Conservation (phyloP, 1,139 yeast species). For the Debaryomyces fabryi region DNA sequence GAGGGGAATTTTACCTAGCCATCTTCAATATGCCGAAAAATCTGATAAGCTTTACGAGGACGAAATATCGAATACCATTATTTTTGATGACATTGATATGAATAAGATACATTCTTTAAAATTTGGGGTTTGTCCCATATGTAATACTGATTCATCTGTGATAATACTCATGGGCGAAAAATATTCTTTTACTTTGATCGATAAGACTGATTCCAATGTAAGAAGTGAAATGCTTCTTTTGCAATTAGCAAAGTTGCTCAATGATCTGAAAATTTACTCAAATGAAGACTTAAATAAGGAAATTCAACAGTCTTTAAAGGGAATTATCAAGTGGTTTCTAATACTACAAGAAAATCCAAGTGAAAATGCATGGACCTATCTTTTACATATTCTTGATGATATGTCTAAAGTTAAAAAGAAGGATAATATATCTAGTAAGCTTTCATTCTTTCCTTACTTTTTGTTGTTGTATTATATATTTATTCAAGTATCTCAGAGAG, state of each 20-base stretch:
- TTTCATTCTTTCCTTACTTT: conserved; percentile 26
- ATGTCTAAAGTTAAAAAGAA: conserved; percentile 9
- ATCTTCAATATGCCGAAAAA: background rate
- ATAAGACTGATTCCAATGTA: conserved; percentile 22
- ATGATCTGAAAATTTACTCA: conserved; percentile 11
- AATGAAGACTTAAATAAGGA: conserved; percentile 13
- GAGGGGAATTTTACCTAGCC: background rate
- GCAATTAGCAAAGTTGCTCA: conserved; percentile 17
- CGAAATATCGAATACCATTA: conserved; percentile 16
- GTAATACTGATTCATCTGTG: conserved; percentile 22
- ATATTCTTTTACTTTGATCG: conserved; percentile 31
- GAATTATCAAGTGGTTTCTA: conserved; percentile 36
- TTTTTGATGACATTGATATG: conserved; percentile 24
- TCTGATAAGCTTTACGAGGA: background rate
- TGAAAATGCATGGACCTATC: conserved; percentile 19
- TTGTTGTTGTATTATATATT: conserved; percentile 25
- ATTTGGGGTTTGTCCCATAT: conserved; percentile 27
- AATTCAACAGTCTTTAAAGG: conserved; percentile 24
- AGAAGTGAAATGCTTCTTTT: conserved; percentile 21
- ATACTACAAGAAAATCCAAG: conserved; percentile 32
- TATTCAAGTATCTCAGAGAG: conserved; percentile 12
- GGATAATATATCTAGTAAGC: conserved; percentile 5
- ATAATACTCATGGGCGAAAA: conserved; percentile 22
- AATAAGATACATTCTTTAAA: conserved; percentile 23
- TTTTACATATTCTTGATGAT: conserved; percentile 14